Evolutionary conservation across 2,329 filamentous ascomycete genomes (phyloP).

Genomic region (Albifimbria verrucaria): DNA sequence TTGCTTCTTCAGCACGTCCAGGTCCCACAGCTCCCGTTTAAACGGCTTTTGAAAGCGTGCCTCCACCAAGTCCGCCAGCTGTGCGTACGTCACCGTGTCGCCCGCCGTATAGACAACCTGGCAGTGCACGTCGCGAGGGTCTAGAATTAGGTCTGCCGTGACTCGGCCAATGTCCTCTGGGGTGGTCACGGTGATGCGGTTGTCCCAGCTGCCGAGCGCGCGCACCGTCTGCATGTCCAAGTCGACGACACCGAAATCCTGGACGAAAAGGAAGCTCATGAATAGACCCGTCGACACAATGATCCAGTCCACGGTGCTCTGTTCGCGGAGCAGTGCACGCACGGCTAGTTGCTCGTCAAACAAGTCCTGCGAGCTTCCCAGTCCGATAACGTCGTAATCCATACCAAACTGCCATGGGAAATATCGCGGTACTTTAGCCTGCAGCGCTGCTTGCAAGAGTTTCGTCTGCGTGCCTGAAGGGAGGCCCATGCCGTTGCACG

Average conservation of each 20-base stretch:
- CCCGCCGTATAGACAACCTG: constrained; percentile 58
- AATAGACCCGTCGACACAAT: constrained; percentile 70
- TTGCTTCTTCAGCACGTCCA: constrained; percentile 40
- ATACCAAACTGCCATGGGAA: constrained; percentile 75
- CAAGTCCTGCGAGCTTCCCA: constrained; percentile 56
- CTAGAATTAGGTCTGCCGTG: constrained; percentile 53
- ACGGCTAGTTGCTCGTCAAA: constrained; percentile 68
- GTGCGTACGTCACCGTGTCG: constrained; percentile 57
- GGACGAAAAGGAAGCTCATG: constrained; percentile 65
- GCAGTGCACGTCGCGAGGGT: constrained; percentile 28
- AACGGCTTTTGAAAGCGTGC: constrained; percentile 35
- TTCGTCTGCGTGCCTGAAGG: constrained; percentile 55
- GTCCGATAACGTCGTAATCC: constrained; percentile 64
- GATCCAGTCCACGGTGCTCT: constrained; percentile 52
- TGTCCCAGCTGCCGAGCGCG: constrained; percentile 60
- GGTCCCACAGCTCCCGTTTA: constrained; percentile 46
- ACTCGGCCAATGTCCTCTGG: constrained; percentile 61
- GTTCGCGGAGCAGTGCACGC: constrained; percentile 45
- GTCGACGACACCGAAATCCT: constrained; percentile 61
- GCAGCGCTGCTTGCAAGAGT: constrained; percentile 52
- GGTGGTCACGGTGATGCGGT: constrained; percentile 59
- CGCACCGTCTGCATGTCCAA: constrained; percentile 36
- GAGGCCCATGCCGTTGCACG: constrained; percentile 58
- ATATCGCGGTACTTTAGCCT: constrained; percentile 47
- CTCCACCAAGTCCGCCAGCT: constrained; percentile 52